These are phyloP conservation scores for Apiospora arundinis DNA, from an alignment of 2,329 filamentous ascomycete species.

Conservation along the genomic window DNA sequence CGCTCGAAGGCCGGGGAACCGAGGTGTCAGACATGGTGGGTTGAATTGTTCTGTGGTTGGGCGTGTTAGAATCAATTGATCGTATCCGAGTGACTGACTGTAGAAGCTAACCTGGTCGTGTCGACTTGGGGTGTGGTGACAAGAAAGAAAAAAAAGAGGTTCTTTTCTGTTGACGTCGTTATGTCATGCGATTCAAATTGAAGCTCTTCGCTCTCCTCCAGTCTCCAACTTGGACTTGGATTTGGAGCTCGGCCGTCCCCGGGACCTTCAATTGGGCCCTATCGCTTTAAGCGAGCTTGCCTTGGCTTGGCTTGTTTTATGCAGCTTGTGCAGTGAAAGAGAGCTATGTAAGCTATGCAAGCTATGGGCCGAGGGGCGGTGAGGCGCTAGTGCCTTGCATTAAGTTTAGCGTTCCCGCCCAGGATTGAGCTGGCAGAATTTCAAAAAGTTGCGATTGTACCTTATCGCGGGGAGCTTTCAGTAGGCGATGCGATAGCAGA, in stretches of 20 bases:
- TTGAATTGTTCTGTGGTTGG: not conserved
- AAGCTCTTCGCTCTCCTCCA: not conserved
- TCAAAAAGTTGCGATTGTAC: constrained; percentile 14
- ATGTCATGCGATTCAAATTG: constrained; percentile 14
- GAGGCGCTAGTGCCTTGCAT: not conserved
- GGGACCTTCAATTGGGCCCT: constrained; percentile 15
- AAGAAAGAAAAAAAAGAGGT: not conserved
- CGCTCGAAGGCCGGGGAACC: constrained; percentile 63
- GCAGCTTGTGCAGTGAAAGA: not conserved
- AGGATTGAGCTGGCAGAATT: not conserved
- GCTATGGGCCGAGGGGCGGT: not conserved
- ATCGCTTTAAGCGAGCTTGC: constrained; percentile 1
- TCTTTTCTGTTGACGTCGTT: not conserved
- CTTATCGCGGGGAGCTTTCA: constrained; percentile 14
- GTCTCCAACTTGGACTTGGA: not conserved
- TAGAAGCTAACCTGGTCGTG: constrained; percentile 1
- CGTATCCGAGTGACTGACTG: not conserved
- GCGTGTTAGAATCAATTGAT: not conserved
- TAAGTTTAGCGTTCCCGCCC: constrained; percentile 7
- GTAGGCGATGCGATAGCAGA: not conserved
- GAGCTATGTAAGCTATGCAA: not conserved
- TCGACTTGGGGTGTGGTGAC: not conserved
- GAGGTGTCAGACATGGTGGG: constrained; percentile 56
- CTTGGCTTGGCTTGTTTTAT: not conserved
- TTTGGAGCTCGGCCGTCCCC: not conserved